Conservation (phyloP, 192 early-diverging fungal genomes). For the Rhizophlyctis rosea region DNA sequence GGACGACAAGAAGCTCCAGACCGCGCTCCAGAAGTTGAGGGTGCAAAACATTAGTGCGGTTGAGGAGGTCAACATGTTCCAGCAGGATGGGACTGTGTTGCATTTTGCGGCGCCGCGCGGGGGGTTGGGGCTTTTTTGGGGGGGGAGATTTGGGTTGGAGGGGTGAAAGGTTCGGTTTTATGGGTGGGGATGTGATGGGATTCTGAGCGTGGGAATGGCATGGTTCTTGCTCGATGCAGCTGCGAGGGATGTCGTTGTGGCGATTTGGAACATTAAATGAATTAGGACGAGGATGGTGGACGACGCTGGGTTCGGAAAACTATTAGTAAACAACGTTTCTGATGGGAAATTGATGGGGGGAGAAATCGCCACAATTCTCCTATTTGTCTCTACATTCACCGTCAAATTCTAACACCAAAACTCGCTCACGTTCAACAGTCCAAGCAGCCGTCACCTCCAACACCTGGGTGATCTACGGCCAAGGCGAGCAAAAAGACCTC, state of each 20-base stretch:
- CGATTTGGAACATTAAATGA: not conserved
- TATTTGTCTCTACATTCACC: too few relatives aligned
- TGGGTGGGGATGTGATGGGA: too few relatives aligned
- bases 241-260: too few relatives aligned
- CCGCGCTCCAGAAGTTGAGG: slow-evolving; percentile 87
- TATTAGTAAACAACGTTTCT: too few relatives aligned
- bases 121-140: slow-evolving; percentile 27
- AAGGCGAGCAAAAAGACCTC: slow-evolving; percentile 75
- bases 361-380: too few relatives aligned
- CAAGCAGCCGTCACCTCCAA: slow-evolving; percentile 81
- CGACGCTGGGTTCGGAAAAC: too few relatives aligned
- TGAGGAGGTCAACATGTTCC: slow-evolving; percentile 99
- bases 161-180: too few relatives aligned
- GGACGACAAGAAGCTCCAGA: slow-evolving; percentile 94
- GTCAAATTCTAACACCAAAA: too few relatives aligned
- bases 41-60: slow-evolving; percentile 79
- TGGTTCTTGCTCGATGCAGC: too few relatives aligned
- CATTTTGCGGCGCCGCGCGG: slow-evolving; percentile 88
- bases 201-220: too few relatives aligned
- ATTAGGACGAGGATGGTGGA: too few relatives aligned
- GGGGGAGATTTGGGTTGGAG: not conserved
- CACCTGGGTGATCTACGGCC: slow-evolving; percentile 93
- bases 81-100: slow-evolving; percentile 85
- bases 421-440: slow-evolving; percentile 44
- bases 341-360: too few relatives aligned